A percentile compares a stretch with the other conserved stretches of the same genome.
Conservation (phyloP, 768 basidiomycete genomes). For the Xerocomus potaroensis region DNA sequence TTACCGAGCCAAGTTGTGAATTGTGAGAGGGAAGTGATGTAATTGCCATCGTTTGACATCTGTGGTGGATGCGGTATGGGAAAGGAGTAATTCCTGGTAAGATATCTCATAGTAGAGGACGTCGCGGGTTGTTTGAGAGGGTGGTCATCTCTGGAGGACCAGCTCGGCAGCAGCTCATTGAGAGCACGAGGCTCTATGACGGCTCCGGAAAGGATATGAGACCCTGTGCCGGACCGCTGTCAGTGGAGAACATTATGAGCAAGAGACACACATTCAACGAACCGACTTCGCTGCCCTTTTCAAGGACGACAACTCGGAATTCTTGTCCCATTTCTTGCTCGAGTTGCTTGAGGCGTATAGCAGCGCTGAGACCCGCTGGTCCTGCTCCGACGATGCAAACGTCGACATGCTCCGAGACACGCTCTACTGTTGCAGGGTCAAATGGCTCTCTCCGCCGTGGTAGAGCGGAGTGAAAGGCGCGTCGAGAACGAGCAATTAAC, state of each 20-base stretch:
- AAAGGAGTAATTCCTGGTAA: constrained; percentile 63
- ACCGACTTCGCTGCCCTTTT: constrained; percentile 95
- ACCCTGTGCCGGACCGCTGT: constrained; percentile 46
- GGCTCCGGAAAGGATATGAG: constrained; percentile 93
- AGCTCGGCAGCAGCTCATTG: constrained; percentile 85
- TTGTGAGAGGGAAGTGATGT: constrained; percentile 83
- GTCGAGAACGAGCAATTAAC: too few species aligned
- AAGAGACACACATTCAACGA: constrained; percentile 27
- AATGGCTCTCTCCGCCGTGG: constrained; percentile 33
- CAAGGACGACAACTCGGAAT: constrained; percentile 87
- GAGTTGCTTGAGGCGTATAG: constrained; percentile 91
- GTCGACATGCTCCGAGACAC: constrained; percentile 89
- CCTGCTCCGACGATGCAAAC: constrained; percentile 97
- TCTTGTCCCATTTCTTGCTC: constrained; percentile 76
- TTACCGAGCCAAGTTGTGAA: constrained; percentile 86
- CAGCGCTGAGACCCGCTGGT: constrained; percentile 94
- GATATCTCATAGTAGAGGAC: constrained; percentile 78
- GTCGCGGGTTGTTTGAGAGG: constrained; percentile 80
- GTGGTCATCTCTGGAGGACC: constrained; percentile 62
- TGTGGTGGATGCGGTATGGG: constrained; percentile 96
- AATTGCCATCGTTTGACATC: constrained; percentile 94
- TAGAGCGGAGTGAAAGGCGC: constrained; percentile 16
- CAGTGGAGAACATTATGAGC: neutral
- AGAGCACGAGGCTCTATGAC: constrained; percentile 92
- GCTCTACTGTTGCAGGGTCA: constrained; percentile 63